Evolutionary conservation across 176 grass and related monocot genomes (phyloP), one percentile per base, ranked within the genome.

Genomic region (Zoysia pacifica): DNA sequence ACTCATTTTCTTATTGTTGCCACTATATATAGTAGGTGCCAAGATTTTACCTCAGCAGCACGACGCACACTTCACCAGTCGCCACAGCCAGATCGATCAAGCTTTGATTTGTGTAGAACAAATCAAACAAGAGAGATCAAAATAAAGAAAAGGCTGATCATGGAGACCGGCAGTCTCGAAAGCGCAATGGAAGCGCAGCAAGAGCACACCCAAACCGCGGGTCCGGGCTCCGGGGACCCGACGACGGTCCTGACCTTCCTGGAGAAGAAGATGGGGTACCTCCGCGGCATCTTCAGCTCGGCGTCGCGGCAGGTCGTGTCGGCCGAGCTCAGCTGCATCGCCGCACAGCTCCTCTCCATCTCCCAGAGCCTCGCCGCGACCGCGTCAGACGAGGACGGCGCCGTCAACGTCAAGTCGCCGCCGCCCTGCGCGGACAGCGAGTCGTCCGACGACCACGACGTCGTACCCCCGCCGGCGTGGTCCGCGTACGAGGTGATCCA

Each of bases 311-410:
- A 93, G 79, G 82, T 93, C 77, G 91, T 93, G 15, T 86, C 91
- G 36, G 82, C 85, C 68, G 91, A 93, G 80, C 88, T 93, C 60
- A 86, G 85, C 28, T 90, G 86, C 91, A 93, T 93, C 54, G 85
- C 90, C 64, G 84, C 83, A 64, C 91, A 93, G 74, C 86, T 93
- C 82, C 15, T 84, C 70, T 88, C 91, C 70, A 86, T 85, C 65
- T 84, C 88, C 72, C 76, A 82, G 41, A 83, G 69, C 86, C 91
- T 93, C 73, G 81, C 81, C 45, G 70, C 77, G 0, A 20, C 18
- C 36, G 2, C 48, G 5, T 20, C 38, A 2, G 50, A 12, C 3
- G 74, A 64, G 0, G 1, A 59, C 2, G 6, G 9, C 18, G 16
- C 16, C 18, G 55, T 9, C 48, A 5, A 4, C 52, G 54, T 39